Evolutionary conservation across 805 yeast species (phyloP), one percentile per base, ranked within the genome.

Genomic region (Candida coquimbonensis): DNA sequence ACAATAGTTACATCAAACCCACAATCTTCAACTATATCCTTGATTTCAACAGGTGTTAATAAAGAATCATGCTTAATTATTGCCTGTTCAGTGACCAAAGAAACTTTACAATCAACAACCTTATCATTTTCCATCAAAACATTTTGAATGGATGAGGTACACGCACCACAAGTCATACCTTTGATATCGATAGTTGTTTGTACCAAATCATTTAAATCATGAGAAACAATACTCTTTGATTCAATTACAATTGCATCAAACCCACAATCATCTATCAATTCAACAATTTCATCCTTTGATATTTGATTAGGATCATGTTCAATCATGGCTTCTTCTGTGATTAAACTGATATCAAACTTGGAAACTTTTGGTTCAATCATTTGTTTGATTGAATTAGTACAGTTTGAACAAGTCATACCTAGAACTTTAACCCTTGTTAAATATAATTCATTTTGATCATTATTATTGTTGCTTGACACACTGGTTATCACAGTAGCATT

Each of bases 371-470:
- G 59, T 46, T 69, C 65, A 16, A 87, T 57, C 0, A 82, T 80
- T 19, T 64, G 61, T 1, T 81, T 74, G 25, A 91, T 78, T 0
- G 93, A 67, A 4, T 80, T 70, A 1, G 84, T 73, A 60, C 97
- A 91, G 2, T 95, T 75, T 2, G 90, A 81, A 59, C 97, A 91
- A 2, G 97, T 89, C 97, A 90, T 90, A 7, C 97, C 97, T 0
- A 39, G 19, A 2, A 57, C 36, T 36, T 51, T 55, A 33, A 55
- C 42, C 44, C 39, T 48, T 3, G 60, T 51, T 26, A 19, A 26
- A 38, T 38, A 40, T 2, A 43, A 4, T 9, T 19, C 38, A 14
- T 19, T n/a, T 9, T 11, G 13, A 19, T 26, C 25, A 14, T 14
- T 13, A 16, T 21, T 36, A 40, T 13, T n/a, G 12, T 9, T 11